Percentiles rank a stretch among this genome's conserved stretches.
Evolutionary conservation across 2,329 filamentous ascomycete genomes (phyloP).

Genomic region (Mycosphaerelloides madeirae): DNA sequence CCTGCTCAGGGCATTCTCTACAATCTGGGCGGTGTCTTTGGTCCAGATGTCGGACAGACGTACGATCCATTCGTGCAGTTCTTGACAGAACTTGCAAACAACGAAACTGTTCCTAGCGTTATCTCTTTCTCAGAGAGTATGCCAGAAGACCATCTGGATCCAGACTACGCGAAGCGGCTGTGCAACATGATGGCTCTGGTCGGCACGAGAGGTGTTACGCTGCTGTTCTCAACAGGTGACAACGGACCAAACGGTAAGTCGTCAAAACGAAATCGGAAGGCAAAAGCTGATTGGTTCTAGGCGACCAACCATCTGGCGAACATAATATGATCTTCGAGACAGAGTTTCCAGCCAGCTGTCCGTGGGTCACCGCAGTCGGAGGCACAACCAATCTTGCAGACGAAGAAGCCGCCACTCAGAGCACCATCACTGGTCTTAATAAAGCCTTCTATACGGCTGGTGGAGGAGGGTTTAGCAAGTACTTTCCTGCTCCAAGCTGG

Average conservation of each 20-base stretch:
- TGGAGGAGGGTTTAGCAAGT: conserved; percentile 43
- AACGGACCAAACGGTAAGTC: conserved; percentile 36
- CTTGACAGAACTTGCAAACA: conserved; percentile 21
- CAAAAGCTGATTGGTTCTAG: not conserved
- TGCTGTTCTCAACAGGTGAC: conserved; percentile 61
- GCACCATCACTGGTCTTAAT: conserved; percentile 14
- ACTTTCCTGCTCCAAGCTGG: conserved; percentile 40
- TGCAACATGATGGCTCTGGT: conserved; percentile 62
- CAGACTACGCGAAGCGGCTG: conserved; percentile 54
- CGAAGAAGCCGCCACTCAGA: conserved; percentile 22
- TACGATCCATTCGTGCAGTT: conserved; percentile 25
- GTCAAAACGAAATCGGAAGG: not conserved
- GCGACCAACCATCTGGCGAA: conserved; percentile 28
- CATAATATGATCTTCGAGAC: conserved; percentile 43
- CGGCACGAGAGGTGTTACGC: conserved; percentile 58
- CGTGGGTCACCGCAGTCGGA: conserved; percentile 44
- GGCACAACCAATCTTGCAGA: conserved; percentile 25
- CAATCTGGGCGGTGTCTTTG: conserved; percentile 25
- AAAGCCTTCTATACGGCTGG: conserved; percentile 13
- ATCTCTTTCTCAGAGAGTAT: conserved; percentile 21
- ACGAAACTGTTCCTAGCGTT: conserved; percentile 21
- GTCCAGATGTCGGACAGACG: conserved; percentile 12
- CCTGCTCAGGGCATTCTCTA: conserved; percentile 22
- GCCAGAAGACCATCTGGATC: conserved; percentile 19
- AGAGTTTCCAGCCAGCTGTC: conserved; percentile 45